Base-by-base conservation (phyloP, 805 yeast species). In the Lachancea sp. region DNA sequence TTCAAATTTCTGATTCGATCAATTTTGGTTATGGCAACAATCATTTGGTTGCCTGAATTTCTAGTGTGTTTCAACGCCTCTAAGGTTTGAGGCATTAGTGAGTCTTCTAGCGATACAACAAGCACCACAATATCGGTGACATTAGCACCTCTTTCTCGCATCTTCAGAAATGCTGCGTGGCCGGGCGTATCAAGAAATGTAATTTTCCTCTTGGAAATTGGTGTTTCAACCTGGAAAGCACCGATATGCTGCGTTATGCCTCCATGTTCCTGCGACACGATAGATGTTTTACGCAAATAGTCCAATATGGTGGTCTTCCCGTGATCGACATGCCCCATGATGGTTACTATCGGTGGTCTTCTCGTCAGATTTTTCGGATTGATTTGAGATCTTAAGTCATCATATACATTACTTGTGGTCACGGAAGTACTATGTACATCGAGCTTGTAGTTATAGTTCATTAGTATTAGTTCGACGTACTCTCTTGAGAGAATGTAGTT, bases 271-370 rank as follows among this genome's bases (percentile, higher is more conserved):
- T 79, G 74, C 22, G 77, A 76, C 0, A 82, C 97, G 6, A 92
- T 77, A 0, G 89, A 77, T 0, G 96, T 83, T 49, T 85, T 87
- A 33, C 97, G 71, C 52, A 92, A 67, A 54, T 78, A 77, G 60
- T 92, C 98, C 41, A 92, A 71, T 45, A 92, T 80, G 0, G 98
- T 90, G 2, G 98, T 92, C 60, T 92, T 92, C 2, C 98, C 98
- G 57, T 92, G 98, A 62, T 92, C 98, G 22, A 92, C 98, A 61
- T 92, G 98, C 2, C 98, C 98, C 97, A 92, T 92, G 38, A 92
- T 85, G 0, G 98, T 89, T 4, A 92, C 97, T 18, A 92, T 82
- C 0, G 98, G 98, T 0, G 98, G 88, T 48, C 97, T 69, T 5
- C 79, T 70, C 33, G 75, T 77, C 47, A 82, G 58, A 17, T 63